Conservation (phyloP, 139 green algal species). For the Zygnema cylindricum region DNA sequence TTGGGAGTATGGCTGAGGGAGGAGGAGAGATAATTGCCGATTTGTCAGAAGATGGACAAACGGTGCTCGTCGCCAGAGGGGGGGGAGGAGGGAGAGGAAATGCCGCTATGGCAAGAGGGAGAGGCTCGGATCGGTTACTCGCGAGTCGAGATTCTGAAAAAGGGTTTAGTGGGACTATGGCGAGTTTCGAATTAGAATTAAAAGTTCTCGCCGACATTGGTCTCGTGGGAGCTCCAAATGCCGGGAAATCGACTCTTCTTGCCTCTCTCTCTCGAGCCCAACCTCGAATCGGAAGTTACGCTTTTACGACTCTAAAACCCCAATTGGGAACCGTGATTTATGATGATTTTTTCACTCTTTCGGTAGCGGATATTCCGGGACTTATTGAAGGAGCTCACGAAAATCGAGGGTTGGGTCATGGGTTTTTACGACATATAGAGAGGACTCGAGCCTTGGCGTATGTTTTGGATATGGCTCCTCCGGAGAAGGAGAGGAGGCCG, state of each 20-base stretch:
- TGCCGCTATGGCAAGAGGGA: neutral
- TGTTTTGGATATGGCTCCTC: conserved; percentile 58
- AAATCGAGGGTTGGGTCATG: conserved; percentile 58
- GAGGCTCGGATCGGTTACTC: neutral
- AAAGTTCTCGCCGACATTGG: conserved; percentile 47
- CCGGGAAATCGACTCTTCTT: conserved; percentile 92
- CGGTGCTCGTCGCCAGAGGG: conserved; percentile 1
- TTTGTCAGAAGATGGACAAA: conserved; percentile 33
- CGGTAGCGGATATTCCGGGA: conserved; percentile 84
- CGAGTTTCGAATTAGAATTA: conserved; percentile 37
- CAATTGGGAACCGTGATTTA: conserved; percentile 79
- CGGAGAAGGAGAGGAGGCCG: conserved; percentile 3
- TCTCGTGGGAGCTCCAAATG: conserved; percentile 88
- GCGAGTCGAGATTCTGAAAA: conserved; percentile 19
- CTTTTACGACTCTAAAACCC: conserved; percentile 96
- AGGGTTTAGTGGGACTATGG: conserved; percentile 5
- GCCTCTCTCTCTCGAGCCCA: conserved; percentile 72
- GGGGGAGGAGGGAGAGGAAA: conserved; percentile 41
- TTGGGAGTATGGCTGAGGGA: neutral
- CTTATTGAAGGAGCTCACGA: conserved; percentile 84
- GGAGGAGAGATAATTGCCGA: conserved; percentile 38
- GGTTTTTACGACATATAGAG: conserved; percentile 65
- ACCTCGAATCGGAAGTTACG: conserved; percentile 86
- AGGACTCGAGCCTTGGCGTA: conserved; percentile 49
- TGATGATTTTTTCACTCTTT: conserved; percentile 27